phyloP scores from a whole-genome alignment of 2,329 filamentous ascomycete genomes.

The Aspergillaceae sp. region DNA sequence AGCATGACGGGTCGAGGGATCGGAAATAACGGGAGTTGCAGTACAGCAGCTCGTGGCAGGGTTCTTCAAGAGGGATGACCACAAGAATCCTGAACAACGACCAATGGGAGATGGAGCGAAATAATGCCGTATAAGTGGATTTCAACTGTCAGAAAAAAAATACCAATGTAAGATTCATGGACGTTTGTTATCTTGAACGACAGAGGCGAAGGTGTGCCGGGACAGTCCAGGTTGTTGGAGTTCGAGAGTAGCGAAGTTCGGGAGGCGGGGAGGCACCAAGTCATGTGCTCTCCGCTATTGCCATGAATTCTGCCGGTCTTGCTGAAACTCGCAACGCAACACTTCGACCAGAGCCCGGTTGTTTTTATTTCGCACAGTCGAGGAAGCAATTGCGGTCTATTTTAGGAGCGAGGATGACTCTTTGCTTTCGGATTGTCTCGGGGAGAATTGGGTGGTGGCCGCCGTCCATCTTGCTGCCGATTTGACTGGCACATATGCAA shows the following conservation, averaged over 20 bases:
- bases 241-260: conserved; percentile 3
- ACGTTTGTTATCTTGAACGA: conserved; percentile 7
- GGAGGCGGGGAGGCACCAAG: conserved; percentile 2
- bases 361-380: no score
- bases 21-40: conserved; percentile 6
- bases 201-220: conserved; percentile 9
- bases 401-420: no score
- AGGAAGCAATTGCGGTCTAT: no score
- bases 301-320: not conserved
- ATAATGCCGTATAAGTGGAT: not conserved
- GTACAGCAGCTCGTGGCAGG: not conserved
- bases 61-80: conserved; percentile 12
- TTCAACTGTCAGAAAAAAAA: conserved; percentile 17
- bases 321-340: not conserved
- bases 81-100: conserved; percentile 12
- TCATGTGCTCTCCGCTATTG: not conserved
- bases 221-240: conserved; percentile 15
- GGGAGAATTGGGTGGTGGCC: no score
- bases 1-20: conserved; percentile 32
- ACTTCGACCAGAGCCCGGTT: no score
- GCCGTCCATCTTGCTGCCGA: no score
- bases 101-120: conserved; percentile 6
- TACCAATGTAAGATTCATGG: conserved; percentile 22
- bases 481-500: conserved; percentile 6
- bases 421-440: no score